These are phyloP conservation scores for Pseudomicrostroma phylloplanum DNA, from an alignment of 1,284 basidiomycete species.

Conservation along the genomic window DNA sequence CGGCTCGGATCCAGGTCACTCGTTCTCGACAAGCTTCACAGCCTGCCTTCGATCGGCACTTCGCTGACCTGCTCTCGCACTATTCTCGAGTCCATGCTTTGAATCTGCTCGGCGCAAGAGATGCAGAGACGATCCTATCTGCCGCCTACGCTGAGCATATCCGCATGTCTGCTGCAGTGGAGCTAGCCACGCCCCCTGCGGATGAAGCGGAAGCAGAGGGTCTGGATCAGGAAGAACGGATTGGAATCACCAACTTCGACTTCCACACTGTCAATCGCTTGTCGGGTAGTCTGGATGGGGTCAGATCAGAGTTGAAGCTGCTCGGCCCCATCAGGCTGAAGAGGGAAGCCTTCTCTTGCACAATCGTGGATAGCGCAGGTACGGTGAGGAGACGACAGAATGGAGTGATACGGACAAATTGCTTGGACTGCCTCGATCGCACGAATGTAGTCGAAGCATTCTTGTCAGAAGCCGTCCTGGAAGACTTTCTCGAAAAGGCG, in stretches of 20 bases:
- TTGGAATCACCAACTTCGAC: slow-evolving; percentile 76
- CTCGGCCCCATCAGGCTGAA: slow-evolving; percentile 52
- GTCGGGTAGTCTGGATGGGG: slow-evolving; percentile 76
- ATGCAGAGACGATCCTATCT: slow-evolving; percentile 81
- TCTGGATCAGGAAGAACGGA: slow-evolving; percentile 23
- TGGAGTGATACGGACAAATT: slow-evolving; percentile 89
- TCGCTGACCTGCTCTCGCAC: slow-evolving; percentile 61
- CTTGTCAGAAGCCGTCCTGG: slow-evolving; percentile 40
- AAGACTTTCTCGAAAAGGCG: slow-evolving; percentile 29
- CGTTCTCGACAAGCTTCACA: slow-evolving; percentile 85
- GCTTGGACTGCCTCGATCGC: slow-evolving; percentile 88
- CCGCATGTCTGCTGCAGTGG: slow-evolving; percentile 27
- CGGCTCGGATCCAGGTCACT: slow-evolving; percentile 51
- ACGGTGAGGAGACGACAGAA: slow-evolving; percentile 57
- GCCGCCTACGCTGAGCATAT: slow-evolving; percentile 61
- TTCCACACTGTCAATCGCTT: slow-evolving; percentile 78
- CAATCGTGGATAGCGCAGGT: slow-evolving; percentile 56
- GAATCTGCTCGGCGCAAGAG: slow-evolving; percentile 53
- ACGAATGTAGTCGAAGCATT: slow-evolving; percentile 94
- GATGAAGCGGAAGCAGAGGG: slow-evolving; percentile 14
- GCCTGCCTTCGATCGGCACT: slow-evolving; percentile 90
- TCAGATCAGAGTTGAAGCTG: slow-evolving; percentile 68
- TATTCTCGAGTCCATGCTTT: slow-evolving; percentile 41
- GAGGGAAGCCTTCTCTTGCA: slow-evolving; percentile 77
- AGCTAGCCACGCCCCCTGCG: slow-evolving; percentile 19